Evolutionary conservation across 2,329 filamentous ascomycete genomes (phyloP).

Genomic region (Akanthomyces dipterigenus): DNA sequence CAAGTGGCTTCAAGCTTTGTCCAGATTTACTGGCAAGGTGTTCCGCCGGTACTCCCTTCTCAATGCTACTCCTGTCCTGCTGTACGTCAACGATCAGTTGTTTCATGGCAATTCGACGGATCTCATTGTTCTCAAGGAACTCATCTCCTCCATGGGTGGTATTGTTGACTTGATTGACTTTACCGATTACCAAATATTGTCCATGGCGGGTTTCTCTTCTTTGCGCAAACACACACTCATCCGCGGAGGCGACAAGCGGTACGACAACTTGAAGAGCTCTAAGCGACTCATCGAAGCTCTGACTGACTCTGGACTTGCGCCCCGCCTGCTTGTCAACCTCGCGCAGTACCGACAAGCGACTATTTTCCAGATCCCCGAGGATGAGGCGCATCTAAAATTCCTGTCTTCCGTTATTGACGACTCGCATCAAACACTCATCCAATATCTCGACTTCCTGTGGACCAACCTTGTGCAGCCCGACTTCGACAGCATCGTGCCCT

Average conservation of each 20-base stretch:
- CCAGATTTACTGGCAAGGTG: constrained; percentile 83
- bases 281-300: constrained; percentile 75
- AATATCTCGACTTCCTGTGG: constrained; percentile 84
- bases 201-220: constrained; percentile 78
- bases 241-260: constrained; percentile 73
- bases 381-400: constrained; percentile 78
- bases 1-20: constrained; percentile 83
- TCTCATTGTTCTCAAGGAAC: constrained; percentile 82
- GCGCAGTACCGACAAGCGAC: constrained; percentile 87
- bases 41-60: constrained; percentile 82
- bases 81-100: constrained; percentile 84
- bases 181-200: constrained; percentile 78
- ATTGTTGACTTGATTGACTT: constrained; percentile 82
- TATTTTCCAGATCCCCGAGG: constrained; percentile 65
- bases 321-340: constrained; percentile 79
- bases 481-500: constrained; percentile 73
- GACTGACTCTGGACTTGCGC: constrained; percentile 69
- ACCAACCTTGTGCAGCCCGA: constrained; percentile 68
- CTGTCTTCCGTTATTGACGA: constrained; percentile 85
- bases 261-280: constrained; percentile 66
- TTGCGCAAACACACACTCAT: constrained; percentile 75
- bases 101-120: constrained; percentile 79
- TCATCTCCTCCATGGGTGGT: constrained; percentile 89
- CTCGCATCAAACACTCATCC: constrained; percentile 74
- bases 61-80: constrained; percentile 76